These are phyloP conservation scores for Sporothrix globosa DNA, from an alignment of 2,329 filamentous ascomycete genomes.

Conservation along the genomic window DNA sequence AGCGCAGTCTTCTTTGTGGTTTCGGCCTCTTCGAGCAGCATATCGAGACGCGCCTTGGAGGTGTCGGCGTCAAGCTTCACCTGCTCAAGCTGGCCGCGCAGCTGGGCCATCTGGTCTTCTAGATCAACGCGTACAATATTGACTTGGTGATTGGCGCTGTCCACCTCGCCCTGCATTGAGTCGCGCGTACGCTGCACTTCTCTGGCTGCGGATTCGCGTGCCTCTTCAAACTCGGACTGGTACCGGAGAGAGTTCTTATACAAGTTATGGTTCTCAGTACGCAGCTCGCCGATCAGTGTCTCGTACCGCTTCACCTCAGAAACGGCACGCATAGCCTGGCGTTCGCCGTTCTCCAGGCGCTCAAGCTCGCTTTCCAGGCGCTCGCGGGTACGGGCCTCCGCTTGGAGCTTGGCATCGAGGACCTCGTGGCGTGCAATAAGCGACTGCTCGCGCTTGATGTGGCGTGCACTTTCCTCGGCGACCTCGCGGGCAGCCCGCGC, in stretches of 20 bases:
- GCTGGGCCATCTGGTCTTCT: conserved; percentile 73
- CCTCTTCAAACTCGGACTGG: conserved; percentile 82
- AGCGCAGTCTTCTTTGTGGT: conserved; percentile 55
- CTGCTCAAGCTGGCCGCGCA: conserved; percentile 76
- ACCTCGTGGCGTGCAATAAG: conserved; percentile 78
- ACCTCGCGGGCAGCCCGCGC: conserved; percentile 75
- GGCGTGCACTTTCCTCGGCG: conserved; percentile 77
- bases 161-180: conserved; percentile 78
- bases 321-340: conserved; percentile 66
- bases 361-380: conserved; percentile 68
- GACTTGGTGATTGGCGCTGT: conserved; percentile 81
- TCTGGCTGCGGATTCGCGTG: conserved; percentile 73
- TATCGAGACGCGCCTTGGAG: conserved; percentile 76
- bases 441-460: conserved; percentile 77
- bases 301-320: conserved; percentile 66
- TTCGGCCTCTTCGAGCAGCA: conserved; percentile 80
- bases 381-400: conserved; percentile 71
- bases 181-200: conserved; percentile 82
- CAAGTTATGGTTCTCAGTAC: conserved; percentile 70
- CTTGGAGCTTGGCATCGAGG: conserved; percentile 74
- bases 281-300: conserved; percentile 57
- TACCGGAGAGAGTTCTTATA: conserved; percentile 69
- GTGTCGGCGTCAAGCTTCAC: conserved; percentile 79
- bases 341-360: conserved; percentile 65
- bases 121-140: conserved; percentile 80